phyloP scores from a whole-genome alignment of 306 rosid species.

The Citrullus amarus region DNA sequence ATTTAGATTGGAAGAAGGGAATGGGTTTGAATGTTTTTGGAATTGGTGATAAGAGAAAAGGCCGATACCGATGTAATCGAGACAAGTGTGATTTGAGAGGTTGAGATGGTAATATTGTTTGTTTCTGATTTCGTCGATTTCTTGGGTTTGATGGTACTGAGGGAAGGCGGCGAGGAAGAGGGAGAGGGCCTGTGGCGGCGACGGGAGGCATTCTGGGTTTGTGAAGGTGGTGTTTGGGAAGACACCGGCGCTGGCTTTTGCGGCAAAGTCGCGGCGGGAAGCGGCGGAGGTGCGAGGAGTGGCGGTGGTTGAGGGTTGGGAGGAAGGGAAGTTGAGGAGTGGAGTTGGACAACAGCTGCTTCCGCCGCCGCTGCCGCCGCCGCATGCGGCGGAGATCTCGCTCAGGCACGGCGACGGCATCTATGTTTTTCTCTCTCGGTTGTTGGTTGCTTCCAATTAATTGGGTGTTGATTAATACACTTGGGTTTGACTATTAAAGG shows the following conservation, averaged over 20 bases:
- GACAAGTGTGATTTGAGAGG: constrained; percentile 44
- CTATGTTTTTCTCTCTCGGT: background rate
- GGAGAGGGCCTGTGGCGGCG: constrained; percentile 45
- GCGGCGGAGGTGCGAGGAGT: constrained; percentile 41
- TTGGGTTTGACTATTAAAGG: background rate
- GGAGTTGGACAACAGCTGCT: constrained; percentile 47
- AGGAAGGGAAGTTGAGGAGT: constrained; percentile 27
- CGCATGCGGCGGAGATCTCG: constrained; percentile 33
- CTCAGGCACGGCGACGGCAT: constrained; percentile 42
- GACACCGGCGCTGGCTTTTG: constrained; percentile 43
- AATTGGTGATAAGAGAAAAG: constrained; percentile 69
- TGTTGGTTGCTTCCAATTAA: background rate
- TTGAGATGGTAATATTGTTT: constrained; percentile 60
- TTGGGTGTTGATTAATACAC: background rate
- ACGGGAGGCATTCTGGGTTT: constrained; percentile 76
- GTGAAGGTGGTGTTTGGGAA: constrained; percentile 67
- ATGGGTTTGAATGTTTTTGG: constrained; percentile 25
- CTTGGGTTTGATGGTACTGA: constrained; percentile 43
- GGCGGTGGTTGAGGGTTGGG: constrained; percentile 6
- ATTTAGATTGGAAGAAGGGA: constrained; percentile 17
- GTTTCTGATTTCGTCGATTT: constrained; percentile 51
- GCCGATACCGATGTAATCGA: constrained; percentile 88
- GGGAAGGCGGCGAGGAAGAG: constrained; percentile 63
- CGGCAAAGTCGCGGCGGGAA: constrained; percentile 53
- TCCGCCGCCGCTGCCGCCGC: constrained; percentile 30